Conservation (phyloP, 2,329 filamentous ascomycete genomes). For the Aspergillus versicolor region DNA sequence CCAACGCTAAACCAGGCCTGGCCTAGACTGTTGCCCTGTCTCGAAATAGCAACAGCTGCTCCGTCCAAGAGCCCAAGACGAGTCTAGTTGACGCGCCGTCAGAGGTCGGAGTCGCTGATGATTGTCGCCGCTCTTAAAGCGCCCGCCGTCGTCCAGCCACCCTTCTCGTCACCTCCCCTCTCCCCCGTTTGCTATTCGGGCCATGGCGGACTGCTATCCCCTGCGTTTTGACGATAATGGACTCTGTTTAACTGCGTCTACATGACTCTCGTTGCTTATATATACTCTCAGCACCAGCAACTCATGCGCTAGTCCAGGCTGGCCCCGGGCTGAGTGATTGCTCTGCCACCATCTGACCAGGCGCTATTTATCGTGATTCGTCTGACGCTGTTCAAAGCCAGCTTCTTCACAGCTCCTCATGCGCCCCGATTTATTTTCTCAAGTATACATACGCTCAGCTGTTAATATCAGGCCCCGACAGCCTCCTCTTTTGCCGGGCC, state of each 20-base stretch:
- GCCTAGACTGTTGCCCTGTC: slow-evolving; percentile 23
- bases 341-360: background rate
- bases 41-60: slow-evolving; percentile 36
- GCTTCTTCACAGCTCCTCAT: slow-evolving; percentile 7
- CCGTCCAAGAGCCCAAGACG: slow-evolving; percentile 7
- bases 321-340: slow-evolving; percentile 14
- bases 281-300: background rate
- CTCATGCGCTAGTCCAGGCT: slow-evolving; percentile 19
- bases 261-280: slow-evolving; percentile 10
- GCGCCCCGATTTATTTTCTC: background rate
- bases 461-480: background rate
- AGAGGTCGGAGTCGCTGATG: background rate
- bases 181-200: slow-evolving; percentile 12
- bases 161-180: slow-evolving; percentile 16
- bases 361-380: slow-evolving; percentile 4
- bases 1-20: slow-evolving; percentile 20
- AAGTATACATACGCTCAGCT: background rate
- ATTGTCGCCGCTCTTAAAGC: slow-evolving; percentile 21
- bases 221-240: slow-evolving; percentile 5
- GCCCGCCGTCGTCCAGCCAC: slow-evolving; percentile 23
- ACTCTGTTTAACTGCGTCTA: slow-evolving; percentile 7
- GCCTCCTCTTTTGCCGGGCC: background rate
- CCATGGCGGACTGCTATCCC: slow-evolving; percentile 15
- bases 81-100: background rate
- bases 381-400: background rate